Evolutionary conservation across 495 filamentous ascomycete genomes (phyloP).

Genomic region (Talaromyces nanjingensis): DNA sequence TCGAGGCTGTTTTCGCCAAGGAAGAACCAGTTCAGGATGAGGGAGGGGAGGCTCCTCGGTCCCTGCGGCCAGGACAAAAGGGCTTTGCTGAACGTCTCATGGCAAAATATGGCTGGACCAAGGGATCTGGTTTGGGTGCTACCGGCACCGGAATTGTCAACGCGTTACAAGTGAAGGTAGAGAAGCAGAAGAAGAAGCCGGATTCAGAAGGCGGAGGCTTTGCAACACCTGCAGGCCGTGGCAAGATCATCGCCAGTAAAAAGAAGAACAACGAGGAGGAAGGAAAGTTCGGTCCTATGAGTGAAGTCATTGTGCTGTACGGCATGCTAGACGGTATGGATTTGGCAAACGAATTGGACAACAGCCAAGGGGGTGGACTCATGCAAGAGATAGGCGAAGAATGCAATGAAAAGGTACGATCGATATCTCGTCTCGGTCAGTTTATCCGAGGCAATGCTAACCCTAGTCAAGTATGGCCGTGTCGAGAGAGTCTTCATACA

Average conservation of each 20-base stretch:
- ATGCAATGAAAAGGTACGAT: slow-evolving; percentile 65
- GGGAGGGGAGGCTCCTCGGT: slow-evolving; percentile 49
- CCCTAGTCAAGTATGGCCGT: slow-evolving; percentile 57
- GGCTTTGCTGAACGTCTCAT: slow-evolving; percentile 82
- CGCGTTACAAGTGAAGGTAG: slow-evolving; percentile 71
- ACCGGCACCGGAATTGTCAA: slow-evolving; percentile 72
- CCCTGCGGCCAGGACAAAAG: slow-evolving; percentile 68
- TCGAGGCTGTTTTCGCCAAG: slow-evolving; percentile 44
- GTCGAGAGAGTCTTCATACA: slow-evolving; percentile 80
- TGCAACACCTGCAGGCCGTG: slow-evolving; percentile 58
- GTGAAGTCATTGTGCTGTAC: slow-evolving; percentile 67
- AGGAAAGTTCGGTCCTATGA: slow-evolving; percentile 67
- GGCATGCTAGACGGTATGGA: slow-evolving; percentile 82
- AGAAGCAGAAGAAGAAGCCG: slow-evolving; percentile 71
- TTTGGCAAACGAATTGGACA: slow-evolving; percentile 57
- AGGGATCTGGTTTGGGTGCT: slow-evolving; percentile 80
- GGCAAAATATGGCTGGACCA: slow-evolving; percentile 87
- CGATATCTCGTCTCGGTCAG: slow-evolving; percentile 10
- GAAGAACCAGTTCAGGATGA: slow-evolving; percentile 43
- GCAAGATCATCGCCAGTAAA: slow-evolving; percentile 69
- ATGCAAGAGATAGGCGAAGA: slow-evolving; percentile 93
- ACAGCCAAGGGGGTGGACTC: slow-evolving; percentile 55
- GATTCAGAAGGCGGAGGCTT: slow-evolving; percentile 78
- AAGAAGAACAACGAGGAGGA: slow-evolving; percentile 42
- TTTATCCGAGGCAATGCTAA: background rate